phyloP scores from a whole-genome alignment of 768 basidiomycete species.

The Lanmaoa rubissima region DNA sequence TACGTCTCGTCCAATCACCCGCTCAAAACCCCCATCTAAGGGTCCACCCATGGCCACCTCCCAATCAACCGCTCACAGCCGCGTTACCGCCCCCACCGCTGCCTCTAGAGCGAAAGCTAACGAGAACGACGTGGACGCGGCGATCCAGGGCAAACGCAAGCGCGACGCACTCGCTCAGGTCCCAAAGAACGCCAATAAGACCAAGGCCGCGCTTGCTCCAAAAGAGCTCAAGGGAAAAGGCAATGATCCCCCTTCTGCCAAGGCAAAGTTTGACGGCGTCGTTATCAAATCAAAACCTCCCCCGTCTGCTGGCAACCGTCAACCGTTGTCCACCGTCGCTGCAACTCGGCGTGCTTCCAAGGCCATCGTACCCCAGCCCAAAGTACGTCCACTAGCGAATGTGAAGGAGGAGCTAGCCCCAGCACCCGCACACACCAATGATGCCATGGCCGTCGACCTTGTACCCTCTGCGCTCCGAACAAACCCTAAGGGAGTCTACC shows the following conservation, averaged over 20 bases:
- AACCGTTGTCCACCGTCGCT: constrained; percentile 55
- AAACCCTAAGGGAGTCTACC: constrained; percentile 10
- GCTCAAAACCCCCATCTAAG: constrained; percentile 55
- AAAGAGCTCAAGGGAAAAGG: constrained; percentile 56
- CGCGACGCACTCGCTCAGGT: constrained; percentile 76
- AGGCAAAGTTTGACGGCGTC: constrained; percentile 62
- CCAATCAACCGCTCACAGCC: constrained; percentile 36
- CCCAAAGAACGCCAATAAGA: constrained; percentile 46
- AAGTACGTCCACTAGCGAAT: constrained; percentile 25
- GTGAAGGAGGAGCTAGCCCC: constrained; percentile 28
- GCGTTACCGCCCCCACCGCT: constrained; percentile 41
- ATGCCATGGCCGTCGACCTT: constrained; percentile 53
- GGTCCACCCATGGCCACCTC: constrained; percentile 34
- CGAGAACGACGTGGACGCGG: constrained; percentile 45
- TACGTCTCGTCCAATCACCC: constrained; percentile 60
- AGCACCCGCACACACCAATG: constrained; percentile 37
- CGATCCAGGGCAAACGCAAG: constrained; percentile 64
- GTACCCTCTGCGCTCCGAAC: constrained; percentile 26
- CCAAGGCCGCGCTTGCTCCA: constrained; percentile 36
- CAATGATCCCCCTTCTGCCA: constrained; percentile 38
- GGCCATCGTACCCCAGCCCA: constrained; percentile 22
- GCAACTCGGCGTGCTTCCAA: constrained; percentile 40
- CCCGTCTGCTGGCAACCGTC: constrained; percentile 38
- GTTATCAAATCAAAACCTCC: constrained; percentile 51
- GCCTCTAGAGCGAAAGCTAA: constrained; percentile 37